Percentiles rank a stretch among this genome's conserved stretches.
These are phyloP conservation scores for Lactifluus volemus DNA, from an alignment of 768 basidiomycete genomes.

Conservation along the genomic window DNA sequence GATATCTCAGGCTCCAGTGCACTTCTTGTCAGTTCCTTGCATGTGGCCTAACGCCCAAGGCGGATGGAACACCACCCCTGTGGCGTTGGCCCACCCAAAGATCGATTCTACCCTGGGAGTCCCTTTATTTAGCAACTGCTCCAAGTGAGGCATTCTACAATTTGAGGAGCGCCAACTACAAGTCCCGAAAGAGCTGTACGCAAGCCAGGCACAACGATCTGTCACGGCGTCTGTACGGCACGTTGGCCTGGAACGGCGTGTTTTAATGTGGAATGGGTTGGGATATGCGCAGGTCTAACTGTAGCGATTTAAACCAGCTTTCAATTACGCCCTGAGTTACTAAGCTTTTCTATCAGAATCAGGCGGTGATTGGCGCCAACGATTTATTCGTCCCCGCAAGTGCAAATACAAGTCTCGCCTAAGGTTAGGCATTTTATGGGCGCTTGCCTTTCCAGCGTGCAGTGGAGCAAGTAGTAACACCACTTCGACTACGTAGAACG, in stretches of 20 bases:
- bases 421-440: neutral
- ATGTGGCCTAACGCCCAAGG: neutral
- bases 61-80: too few relatives aligned
- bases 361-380: neutral
- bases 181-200: too few relatives aligned
- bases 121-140: too few relatives aligned
- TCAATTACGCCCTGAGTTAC: neutral
- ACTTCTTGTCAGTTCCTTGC: neutral
- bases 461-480: neutral
- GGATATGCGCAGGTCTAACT: neutral
- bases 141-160: too few relatives aligned
- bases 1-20: neutral
- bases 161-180: neutral
- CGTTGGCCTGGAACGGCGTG: neutral
- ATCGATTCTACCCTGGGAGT: too few relatives aligned
- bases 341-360: slow-evolving; percentile 1
- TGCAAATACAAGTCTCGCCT: neutral
- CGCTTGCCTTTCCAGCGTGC: neutral
- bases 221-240: neutral
- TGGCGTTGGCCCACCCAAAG: neutral
- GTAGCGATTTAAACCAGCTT: neutral
- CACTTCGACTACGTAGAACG: neutral
- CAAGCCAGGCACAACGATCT: neutral
- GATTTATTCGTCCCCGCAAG: neutral
- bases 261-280: neutral